Evolutionary conservation across 495 filamentous ascomycete genomes (phyloP).

Genomic region (Cercophora scortea): DNA sequence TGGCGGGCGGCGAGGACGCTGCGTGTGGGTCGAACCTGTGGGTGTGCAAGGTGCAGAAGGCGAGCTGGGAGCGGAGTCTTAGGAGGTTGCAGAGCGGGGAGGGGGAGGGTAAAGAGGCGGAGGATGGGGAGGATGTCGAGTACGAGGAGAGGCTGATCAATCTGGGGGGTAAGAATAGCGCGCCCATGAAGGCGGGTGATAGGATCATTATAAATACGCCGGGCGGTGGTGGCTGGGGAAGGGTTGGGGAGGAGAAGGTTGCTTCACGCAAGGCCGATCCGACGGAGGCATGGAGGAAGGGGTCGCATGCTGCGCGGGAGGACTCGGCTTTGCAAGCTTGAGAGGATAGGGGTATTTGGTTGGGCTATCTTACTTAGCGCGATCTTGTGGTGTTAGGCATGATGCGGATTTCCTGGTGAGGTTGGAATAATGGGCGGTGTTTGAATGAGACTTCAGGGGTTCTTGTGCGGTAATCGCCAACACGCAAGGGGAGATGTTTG

Average conservation of each 20-base stretch:
- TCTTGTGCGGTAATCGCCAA: no score
- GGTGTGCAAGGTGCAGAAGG: constrained; percentile 59
- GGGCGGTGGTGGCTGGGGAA: constrained; percentile 69
- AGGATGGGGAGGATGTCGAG: constrained; percentile 28
- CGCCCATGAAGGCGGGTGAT: constrained; percentile 76
- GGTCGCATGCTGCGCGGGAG: constrained; percentile 49
- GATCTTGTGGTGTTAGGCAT: no score
- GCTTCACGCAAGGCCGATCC: constrained; percentile 39
- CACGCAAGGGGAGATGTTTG: no score
- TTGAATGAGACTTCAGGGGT: no score
- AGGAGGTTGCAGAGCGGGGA: constrained; percentile 13
- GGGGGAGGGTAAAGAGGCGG: constrained; percentile 20
- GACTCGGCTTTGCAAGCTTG: constrained; percentile 42
- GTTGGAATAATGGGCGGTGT: no score
- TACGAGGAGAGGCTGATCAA: constrained; percentile 67
- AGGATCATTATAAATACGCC: constrained; percentile 68
- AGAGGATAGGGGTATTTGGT: neutral
- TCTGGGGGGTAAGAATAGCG: constrained; percentile 89
- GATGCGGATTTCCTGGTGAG: no score
- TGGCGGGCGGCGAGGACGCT: constrained; percentile 79
- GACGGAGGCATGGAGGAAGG: constrained; percentile 51
- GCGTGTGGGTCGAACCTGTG: constrained; percentile 78
- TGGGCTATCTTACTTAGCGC: no score
- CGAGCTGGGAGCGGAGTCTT: constrained; percentile 36
- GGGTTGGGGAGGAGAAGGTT: constrained; percentile 45